Evolutionary conservation across 1,284 basidiomycete species (phyloP).

Genomic region (Pseudozyma pruni): DNA sequence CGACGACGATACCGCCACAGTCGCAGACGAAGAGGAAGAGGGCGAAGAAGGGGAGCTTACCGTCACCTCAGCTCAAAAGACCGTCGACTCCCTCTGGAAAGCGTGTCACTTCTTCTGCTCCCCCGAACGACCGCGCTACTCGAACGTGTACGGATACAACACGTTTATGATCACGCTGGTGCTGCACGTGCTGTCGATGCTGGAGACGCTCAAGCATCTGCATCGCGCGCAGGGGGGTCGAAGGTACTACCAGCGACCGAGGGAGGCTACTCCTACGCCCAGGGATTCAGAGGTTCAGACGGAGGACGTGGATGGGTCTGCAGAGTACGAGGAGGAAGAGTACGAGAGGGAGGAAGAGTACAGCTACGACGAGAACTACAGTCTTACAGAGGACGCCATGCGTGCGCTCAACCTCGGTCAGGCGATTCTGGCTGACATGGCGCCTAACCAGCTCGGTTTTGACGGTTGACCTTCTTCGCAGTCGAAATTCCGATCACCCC

Average conservation of each 20-base stretch:
- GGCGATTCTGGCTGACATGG: constrained; percentile 1
- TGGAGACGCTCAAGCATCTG: constrained; percentile 35
- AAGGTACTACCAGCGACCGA: constrained; percentile 1
- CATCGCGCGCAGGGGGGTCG: constrained; percentile 2
- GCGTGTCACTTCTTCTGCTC: constrained; percentile 32
- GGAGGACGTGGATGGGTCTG: background rate
- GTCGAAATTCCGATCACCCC: no score
- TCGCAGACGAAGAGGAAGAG: constrained; percentile 6
- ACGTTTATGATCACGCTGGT: constrained; percentile 37
- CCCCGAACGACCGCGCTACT: constrained; percentile 15
- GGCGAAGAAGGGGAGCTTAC: constrained; percentile 24
- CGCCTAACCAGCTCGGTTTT: background rate
- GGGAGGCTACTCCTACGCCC: background rate
- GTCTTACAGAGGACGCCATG: constrained; percentile 16
- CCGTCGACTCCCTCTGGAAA: constrained; percentile 31
- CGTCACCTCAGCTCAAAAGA: constrained; percentile 6
- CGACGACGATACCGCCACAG: background rate
- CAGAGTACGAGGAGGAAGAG: background rate
- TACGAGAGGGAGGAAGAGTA: background rate
- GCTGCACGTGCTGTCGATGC: constrained; percentile 20
- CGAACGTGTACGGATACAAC: constrained; percentile 40
- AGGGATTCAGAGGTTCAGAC: background rate
- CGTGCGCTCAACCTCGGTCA: constrained; percentile 12
- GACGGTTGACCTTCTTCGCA: background rate
- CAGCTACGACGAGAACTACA: constrained; percentile 3